phyloP scores from a whole-genome alignment of 805 yeast genomes.

The Spathaspora boniae region DNA sequence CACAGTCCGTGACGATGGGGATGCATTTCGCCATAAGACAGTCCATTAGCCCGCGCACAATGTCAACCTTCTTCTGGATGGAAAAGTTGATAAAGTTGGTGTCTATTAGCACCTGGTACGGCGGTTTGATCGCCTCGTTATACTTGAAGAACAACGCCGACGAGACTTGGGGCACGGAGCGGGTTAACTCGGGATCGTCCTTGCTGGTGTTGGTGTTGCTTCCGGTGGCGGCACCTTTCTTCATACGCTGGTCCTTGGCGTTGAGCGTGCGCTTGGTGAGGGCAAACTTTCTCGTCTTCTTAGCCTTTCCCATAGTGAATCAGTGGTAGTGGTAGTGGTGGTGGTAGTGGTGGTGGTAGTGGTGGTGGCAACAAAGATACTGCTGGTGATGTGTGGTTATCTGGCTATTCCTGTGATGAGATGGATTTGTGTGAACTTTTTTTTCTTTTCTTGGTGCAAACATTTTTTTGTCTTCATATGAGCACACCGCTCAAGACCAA shows the following conservation, averaged over 20 bases:
- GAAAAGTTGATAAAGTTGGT: constrained; percentile 96
- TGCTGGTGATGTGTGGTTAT: neutral
- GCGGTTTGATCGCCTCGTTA: constrained; percentile 94
- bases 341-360: neutral
- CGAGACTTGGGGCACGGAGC: constrained; percentile 79
- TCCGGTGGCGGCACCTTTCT: too few relatives aligned
- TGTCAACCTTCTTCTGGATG: constrained; percentile 90
- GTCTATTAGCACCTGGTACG: constrained; percentile 93
- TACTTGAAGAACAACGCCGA: constrained; percentile 93
- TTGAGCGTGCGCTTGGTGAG: constrained; percentile 78
- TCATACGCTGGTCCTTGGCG: constrained; percentile 63
- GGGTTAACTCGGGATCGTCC: constrained; percentile 66
- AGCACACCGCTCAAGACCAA: neutral
- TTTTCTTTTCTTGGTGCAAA: constrained; percentile 1
- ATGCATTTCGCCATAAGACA: constrained; percentile 90
- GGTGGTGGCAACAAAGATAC: too few relatives aligned
- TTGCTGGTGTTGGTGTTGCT: constrained; percentile 36
- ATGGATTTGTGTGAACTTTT: neutral
- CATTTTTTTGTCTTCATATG: neutral
- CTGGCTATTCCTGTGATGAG: neutral
- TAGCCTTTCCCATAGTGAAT: constrained; percentile 83
- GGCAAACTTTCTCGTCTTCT: constrained; percentile 96
- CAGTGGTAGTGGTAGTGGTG: too few relatives aligned
- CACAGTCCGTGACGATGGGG: constrained; percentile 95
- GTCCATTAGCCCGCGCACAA: constrained; percentile 97